phyloP scores from a whole-genome alignment of 2,329 filamentous ascomycete species.

The Rachicladosporium sp. region DNA sequence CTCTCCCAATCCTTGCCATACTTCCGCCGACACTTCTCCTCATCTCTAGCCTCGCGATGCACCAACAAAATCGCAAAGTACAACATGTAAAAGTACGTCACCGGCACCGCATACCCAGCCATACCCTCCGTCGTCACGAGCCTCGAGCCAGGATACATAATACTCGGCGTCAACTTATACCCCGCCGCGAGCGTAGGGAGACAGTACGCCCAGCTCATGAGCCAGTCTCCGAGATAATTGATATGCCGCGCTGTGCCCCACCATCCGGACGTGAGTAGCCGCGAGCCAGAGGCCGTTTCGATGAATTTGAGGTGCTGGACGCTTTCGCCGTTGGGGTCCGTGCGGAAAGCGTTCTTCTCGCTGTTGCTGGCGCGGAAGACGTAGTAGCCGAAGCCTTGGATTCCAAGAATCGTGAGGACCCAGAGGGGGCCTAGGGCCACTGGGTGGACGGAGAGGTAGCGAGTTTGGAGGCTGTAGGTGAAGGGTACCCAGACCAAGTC shows the following conservation, averaged over 20 bases:
- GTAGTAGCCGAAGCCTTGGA: conserved; percentile 65
- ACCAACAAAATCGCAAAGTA: conserved; percentile 83
- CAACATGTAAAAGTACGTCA: conserved; percentile 89
- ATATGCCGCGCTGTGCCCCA: conserved; percentile 88
- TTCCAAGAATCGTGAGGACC: conserved; percentile 49
- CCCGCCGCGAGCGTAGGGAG: conserved; percentile 77
- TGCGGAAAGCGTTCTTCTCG: conserved; percentile 91
- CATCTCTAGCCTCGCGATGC: conserved; percentile 76
- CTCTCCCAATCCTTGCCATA: conserved; percentile 87
- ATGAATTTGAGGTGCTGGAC: conserved; percentile 76
- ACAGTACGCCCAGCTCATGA: conserved; percentile 83
- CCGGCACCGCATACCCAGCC: conserved; percentile 69
- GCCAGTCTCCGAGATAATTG: conserved; percentile 93
- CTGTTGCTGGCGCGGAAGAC: conserved; percentile 92
- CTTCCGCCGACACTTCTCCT: conserved; percentile 81
- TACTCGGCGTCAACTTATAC: conserved; percentile 55
- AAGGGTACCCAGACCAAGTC: conserved; percentile 91
- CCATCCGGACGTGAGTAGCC: conserved; percentile 76
- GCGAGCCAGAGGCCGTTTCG: conserved; percentile 68
- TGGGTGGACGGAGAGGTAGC: conserved; percentile 75
- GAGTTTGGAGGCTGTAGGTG: conserved; percentile 70
- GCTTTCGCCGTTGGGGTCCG: conserved; percentile 65
- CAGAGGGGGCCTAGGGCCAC: conserved; percentile 61
- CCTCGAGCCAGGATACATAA: conserved; percentile 44
- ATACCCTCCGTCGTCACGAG: conserved; percentile 48